These are phyloP conservation scores for Murraya paniculata DNA, from an alignment of 345 rosid genomes.

Conservation along the genomic window DNA sequence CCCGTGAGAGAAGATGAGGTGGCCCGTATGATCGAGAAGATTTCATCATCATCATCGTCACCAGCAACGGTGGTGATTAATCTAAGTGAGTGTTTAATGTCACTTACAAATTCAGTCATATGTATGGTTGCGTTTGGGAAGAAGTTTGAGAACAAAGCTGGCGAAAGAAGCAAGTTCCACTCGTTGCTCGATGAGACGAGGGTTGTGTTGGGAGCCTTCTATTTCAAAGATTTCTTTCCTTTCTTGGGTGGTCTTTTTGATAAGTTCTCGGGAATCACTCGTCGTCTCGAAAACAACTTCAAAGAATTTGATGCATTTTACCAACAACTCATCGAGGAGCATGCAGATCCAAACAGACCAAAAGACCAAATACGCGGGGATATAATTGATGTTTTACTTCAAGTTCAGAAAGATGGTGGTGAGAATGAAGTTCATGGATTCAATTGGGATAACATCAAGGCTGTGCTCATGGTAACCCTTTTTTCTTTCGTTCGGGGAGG, in stretches of 20 bases:
- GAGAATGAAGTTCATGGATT: conserved; percentile 15
- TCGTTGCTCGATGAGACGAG: conserved; percentile 20
- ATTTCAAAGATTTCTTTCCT: conserved; percentile 27
- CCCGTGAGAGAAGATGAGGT: conserved; percentile 27
- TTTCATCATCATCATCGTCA: neutral
- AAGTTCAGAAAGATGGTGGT: conserved; percentile 25
- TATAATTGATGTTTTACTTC: conserved; percentile 40
- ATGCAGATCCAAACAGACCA: conserved; percentile 20
- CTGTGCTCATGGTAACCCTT: conserved; percentile 42
- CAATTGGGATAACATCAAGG: conserved; percentile 49
- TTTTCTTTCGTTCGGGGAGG: too few relatives aligned
- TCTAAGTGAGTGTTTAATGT: conserved; percentile 10
- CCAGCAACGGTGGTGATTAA: neutral
- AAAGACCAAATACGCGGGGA: conserved; percentile 23
- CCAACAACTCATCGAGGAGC: conserved; percentile 37
- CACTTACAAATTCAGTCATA: conserved; percentile 14
- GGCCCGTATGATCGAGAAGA: conserved; percentile 16
- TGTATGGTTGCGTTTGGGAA: conserved; percentile 29
- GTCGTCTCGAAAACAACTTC: conserved; percentile 21
- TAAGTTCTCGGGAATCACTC: conserved; percentile 22
- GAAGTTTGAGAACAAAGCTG: conserved; percentile 15
- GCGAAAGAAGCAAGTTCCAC: conserved; percentile 12
- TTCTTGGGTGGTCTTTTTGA: conserved; percentile 21
- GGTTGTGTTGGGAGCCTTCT: conserved; percentile 23
- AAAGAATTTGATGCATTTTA: conserved; percentile 34